phyloP scores from a whole-genome alignment of 1,139 yeast genomes.

The Magnusiomyces tetraspermus region DNA sequence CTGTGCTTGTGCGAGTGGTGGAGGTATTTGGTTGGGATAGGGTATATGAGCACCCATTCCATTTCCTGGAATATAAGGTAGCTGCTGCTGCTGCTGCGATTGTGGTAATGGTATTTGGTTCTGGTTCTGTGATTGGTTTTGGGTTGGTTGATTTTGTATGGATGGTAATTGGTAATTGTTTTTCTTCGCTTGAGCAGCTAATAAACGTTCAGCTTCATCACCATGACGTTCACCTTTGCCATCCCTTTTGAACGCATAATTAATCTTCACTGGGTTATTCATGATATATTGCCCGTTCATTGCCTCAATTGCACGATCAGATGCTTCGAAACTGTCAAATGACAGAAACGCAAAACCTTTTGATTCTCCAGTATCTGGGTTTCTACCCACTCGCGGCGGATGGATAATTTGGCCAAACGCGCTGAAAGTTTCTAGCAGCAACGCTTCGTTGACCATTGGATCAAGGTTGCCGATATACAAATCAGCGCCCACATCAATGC shows the following conservation, averaged over 20 bases:
- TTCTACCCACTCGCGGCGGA: constrained; percentile 47
- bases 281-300: constrained; percentile 63
- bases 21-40: neutral
- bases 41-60: neutral
- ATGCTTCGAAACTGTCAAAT: constrained; percentile 53
- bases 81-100: neutral
- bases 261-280: constrained; percentile 52
- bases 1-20: no score
- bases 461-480: constrained; percentile 66
- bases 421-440: constrained; percentile 51
- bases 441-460: constrained; percentile 55
- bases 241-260: constrained; percentile 66
- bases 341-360: constrained; percentile 57
- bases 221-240: constrained; percentile 59
- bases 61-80: neutral
- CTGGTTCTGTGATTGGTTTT: constrained; percentile 21
- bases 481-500: constrained; percentile 60
- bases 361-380: constrained; percentile 42
- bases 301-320: constrained; percentile 63
- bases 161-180: constrained; percentile 23
- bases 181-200: constrained; percentile 58
- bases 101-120: constrained; percentile 15
- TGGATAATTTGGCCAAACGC: constrained; percentile 56
- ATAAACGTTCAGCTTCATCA: constrained; percentile 62
- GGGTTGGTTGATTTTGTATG: constrained; percentile 2